These are phyloP conservation scores for Starmerella khaoyaiensis DNA, from an alignment of 805 yeast species.

Conservation along the genomic window DNA sequence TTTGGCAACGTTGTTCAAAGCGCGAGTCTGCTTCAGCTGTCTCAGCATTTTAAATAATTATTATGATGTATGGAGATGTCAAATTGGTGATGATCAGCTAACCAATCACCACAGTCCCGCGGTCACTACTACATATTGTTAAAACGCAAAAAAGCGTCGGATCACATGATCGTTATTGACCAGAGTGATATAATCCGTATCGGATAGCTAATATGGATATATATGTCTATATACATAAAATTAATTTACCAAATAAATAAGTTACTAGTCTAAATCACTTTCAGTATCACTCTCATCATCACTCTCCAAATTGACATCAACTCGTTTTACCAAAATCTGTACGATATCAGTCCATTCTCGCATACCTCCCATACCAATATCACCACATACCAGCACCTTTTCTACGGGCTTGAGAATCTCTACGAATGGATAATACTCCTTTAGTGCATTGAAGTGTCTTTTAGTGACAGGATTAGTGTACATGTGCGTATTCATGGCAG, in stretches of 20 bases:
- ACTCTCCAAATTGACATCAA: slow-evolving; percentile 25
- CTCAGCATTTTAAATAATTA: slow-evolving; percentile 10
- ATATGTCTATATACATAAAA: no score
- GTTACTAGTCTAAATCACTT: neutral
- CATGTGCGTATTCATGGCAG: slow-evolving; percentile 91
- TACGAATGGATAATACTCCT: slow-evolving; percentile 85
- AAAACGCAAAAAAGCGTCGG: no score
- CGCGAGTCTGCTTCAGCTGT: slow-evolving; percentile 16
- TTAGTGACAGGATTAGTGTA: slow-evolving; percentile 82
- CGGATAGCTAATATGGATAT: no score
- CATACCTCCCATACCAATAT: slow-evolving; percentile 98
- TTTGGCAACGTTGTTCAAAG: slow-evolving; percentile 13
- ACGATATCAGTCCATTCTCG: slow-evolving; percentile 92
- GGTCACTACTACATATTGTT: no score
- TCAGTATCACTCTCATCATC: slow-evolving; percentile 22
- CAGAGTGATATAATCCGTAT: neutral
- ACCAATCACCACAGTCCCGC: no score
- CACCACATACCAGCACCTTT: slow-evolving; percentile 88
- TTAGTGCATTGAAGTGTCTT: slow-evolving; percentile 58
- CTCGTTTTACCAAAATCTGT: slow-evolving; percentile 49
- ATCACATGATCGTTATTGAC: neutral
- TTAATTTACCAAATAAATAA: no score
- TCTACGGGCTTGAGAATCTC: slow-evolving; percentile 89
- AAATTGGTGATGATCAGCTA: slow-evolving; percentile 5
- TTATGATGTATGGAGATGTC: neutral